A percentile compares a stretch with the other conserved stretches of the same genome.
Evolutionary conservation across 306 rosid species (phyloP).

Genomic region (Lagenaria siceraria): DNA sequence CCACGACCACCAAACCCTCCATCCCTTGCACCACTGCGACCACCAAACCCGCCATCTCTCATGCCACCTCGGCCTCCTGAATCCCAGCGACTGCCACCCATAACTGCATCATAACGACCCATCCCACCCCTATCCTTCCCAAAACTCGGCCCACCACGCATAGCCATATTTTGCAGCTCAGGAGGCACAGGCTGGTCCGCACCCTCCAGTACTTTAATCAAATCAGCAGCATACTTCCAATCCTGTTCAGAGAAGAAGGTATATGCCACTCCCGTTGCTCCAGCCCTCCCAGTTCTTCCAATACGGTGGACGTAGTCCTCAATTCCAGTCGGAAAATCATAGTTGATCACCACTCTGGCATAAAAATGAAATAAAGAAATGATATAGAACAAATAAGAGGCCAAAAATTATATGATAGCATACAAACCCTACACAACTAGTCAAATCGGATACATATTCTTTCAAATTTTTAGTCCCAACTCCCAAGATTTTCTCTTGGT

Average conservation of each 20-base stretch:
- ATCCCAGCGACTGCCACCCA: slow-evolving; percentile 33
- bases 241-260: slow-evolving; percentile 97
- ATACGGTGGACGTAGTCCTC: slow-evolving; percentile 98
- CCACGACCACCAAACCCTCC: slow-evolving; percentile 38
- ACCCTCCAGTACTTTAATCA: slow-evolving; percentile 92
- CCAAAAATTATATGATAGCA: background rate
- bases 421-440: background rate
- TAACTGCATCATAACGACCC: slow-evolving; percentile 44
- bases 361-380: background rate
- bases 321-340: slow-evolving; percentile 91
- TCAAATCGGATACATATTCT: background rate
- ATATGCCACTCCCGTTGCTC: slow-evolving; percentile 85
- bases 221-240: slow-evolving; percentile 84
- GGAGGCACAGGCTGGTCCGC: slow-evolving; percentile 93
- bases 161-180: slow-evolving; percentile 69
- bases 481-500: background rate
- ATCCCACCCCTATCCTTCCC: slow-evolving; percentile 60
- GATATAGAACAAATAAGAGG: background rate
- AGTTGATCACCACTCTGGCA: slow-evolving; percentile 79
- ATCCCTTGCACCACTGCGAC: slow-evolving; percentile 39
- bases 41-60: slow-evolving; percentile 58
- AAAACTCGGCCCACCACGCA: slow-evolving; percentile 68
- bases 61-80: slow-evolving; percentile 51
- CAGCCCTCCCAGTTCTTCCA: slow-evolving; percentile 98
- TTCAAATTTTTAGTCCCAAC: background rate